These are phyloP conservation scores for Sporothrix humicola DNA, from an alignment of 2,329 filamentous ascomycete species.

Conservation along the genomic window DNA sequence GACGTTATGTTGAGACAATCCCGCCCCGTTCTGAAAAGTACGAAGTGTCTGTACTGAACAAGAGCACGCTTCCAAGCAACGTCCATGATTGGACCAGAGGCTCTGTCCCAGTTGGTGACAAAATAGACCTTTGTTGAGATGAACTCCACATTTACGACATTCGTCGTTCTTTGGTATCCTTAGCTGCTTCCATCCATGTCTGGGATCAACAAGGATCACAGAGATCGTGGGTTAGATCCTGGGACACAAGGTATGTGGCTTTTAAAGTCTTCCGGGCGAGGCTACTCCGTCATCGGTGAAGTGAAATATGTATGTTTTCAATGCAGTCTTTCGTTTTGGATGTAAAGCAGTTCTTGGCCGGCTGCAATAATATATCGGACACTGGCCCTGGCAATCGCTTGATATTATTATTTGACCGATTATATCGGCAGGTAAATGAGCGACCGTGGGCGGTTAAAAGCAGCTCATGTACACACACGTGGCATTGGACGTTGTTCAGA, in stretches of 20 bases:
- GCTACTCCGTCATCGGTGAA: no score
- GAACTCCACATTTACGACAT: constrained; percentile 1
- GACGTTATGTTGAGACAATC: no score
- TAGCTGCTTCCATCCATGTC: constrained; percentile 9
- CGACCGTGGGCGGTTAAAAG: background rate
- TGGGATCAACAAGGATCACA: background rate
- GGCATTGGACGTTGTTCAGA: background rate
- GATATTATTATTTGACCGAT: background rate
- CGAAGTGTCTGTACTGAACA: background rate
- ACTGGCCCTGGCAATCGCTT: background rate
- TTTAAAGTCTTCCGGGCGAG: no score
- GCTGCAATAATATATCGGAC: no score
- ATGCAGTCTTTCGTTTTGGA: no score
- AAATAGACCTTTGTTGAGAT: background rate
- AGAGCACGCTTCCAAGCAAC: constrained; percentile 9
- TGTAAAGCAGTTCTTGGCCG: no score
- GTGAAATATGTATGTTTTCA: no score
- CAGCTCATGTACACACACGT: background rate
- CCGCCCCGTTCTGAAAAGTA: background rate
- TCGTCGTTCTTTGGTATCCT: background rate
- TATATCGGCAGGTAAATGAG: background rate
- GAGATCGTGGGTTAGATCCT: background rate
- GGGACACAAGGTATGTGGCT: no score
- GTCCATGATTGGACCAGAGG: constrained; percentile 17
- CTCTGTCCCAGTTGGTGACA: background rate